Percentiles rank a stretch among this genome's conserved stretches.
phyloP scores from a whole-genome alignment of 768 basidiomycete genomes.

The Leccinellum albellum region DNA sequence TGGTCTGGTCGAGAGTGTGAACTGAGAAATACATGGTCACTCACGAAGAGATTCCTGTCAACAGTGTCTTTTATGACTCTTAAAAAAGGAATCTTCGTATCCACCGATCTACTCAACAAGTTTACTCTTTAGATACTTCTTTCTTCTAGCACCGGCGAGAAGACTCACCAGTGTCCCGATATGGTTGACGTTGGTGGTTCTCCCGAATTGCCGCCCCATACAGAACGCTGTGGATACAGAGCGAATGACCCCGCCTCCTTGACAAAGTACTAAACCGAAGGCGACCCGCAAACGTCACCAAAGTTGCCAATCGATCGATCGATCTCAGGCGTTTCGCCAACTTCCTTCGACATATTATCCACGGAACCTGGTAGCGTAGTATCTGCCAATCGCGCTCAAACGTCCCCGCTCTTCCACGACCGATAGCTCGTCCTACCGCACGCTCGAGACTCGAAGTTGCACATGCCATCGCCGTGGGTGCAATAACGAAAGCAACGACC shows the following conservation, averaged over 20 bases:
- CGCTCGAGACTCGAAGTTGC: constrained; percentile 61
- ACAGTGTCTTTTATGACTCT: constrained; percentile 16
- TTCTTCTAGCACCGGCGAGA: constrained; percentile 22
- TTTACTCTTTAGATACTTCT: background rate
- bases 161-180: constrained; percentile 8
- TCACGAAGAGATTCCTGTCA: background rate
- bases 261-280: constrained; percentile 16
- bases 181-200: background rate
- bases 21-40: constrained; percentile 9
- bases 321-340: too few species aligned
- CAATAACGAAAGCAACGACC: constrained; percentile 45
- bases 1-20: constrained; percentile 4
- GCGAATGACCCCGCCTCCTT: constrained; percentile 25
- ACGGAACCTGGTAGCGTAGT: background rate
- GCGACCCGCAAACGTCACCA: background rate
- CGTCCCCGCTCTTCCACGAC: constrained; percentile 1
- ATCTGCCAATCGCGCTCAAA: constrained; percentile 1
- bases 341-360: too few species aligned
- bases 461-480: constrained; percentile 50
- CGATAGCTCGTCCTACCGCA: constrained; percentile 30
- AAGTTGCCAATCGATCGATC: too few species aligned
- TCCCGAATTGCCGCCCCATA: background rate
- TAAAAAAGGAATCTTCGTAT: constrained; percentile 20
- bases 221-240: constrained; percentile 12
- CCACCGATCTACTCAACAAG: constrained; percentile 19